Evolutionary conservation across 192 early-diverging fungal species (phyloP).

Genomic region (Haplosporangium gracile): DNA sequence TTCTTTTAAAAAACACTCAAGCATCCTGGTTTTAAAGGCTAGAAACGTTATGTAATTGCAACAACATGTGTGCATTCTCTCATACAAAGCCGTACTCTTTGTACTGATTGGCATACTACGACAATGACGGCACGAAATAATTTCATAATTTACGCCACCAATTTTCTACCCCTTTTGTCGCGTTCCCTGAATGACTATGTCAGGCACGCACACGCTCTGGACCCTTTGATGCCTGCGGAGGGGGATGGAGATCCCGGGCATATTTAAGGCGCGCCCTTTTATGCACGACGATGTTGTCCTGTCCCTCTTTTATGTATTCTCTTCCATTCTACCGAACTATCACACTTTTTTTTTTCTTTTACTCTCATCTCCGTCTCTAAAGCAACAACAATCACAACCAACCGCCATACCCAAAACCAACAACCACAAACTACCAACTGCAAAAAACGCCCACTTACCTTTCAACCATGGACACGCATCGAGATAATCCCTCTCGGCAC

Average conservation of each 20-base stretch:
- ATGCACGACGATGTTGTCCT: too few species aligned
- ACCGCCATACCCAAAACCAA: not conserved
- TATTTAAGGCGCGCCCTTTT: not conserved
- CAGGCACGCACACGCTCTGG: too few species aligned
- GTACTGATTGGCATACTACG: too few species aligned
- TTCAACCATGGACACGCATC: not conserved
- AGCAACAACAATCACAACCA: not conserved
- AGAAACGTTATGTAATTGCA: too few species aligned
- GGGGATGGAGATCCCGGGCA: not conserved
- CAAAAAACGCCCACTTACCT: not conserved
- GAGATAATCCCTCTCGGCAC: not conserved
- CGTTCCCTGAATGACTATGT: too few species aligned
- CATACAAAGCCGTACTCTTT: too few species aligned
- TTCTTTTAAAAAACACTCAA: too few species aligned
- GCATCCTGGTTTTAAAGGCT: too few species aligned
- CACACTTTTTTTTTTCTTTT: slow-evolving; percentile 4
- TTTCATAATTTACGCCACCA: not conserved
- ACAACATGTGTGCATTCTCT: too few species aligned
- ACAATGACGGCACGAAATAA: too few species aligned
- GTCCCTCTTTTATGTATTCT: not conserved
- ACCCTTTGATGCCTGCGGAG: too few species aligned
- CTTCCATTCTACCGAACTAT: not conserved
- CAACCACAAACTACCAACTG: not conserved
- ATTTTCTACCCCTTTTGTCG: not conserved
- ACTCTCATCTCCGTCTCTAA: not conserved